These are phyloP conservation scores for Populus ilicifolia DNA, from an alignment of 345 rosid species.

Conservation along the genomic window DNA sequence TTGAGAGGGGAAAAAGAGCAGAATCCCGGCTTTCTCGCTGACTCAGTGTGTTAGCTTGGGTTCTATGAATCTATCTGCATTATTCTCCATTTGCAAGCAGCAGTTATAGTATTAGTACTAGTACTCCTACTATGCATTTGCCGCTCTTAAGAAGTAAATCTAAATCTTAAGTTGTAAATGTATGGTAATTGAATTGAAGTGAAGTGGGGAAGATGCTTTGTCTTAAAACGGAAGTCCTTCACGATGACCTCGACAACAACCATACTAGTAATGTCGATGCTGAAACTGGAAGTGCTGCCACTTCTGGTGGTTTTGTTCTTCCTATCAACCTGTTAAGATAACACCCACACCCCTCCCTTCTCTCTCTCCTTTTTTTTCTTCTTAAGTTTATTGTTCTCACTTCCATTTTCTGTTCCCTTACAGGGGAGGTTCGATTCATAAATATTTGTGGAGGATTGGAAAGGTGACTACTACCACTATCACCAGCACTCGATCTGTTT, in stretches of 20 bases:
- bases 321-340: conserved; percentile 21
- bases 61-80: too few species aligned
- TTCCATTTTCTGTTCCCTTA: background rate
- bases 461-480: background rate
- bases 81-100: too few species aligned
- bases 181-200: too few species aligned
- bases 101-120: too few species aligned
- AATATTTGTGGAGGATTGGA: conserved; percentile 18
- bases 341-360: background rate
- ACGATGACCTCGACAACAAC: conserved; percentile 13
- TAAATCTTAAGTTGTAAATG: too few species aligned
- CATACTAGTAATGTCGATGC: background rate
- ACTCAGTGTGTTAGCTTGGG: background rate
- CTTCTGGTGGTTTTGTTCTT: conserved; percentile 19
- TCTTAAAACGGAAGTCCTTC: conserved; percentile 25
- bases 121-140: too few species aligned
- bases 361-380: background rate
- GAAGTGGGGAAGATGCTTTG: conserved; percentile 15
- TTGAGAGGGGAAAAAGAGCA: too few species aligned
- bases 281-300: background rate
- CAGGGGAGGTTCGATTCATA: conserved; percentile 28
- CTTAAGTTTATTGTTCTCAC: background rate
- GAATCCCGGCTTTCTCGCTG: background rate
- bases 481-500: conserved; percentile 15
- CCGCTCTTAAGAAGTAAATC: too few species aligned